A percentile compares a stretch with the other conserved stretches of the same genome.
Evolutionary conservation across 768 basidiomycete species (phyloP).

Genomic region (Trametes gibbosa): DNA sequence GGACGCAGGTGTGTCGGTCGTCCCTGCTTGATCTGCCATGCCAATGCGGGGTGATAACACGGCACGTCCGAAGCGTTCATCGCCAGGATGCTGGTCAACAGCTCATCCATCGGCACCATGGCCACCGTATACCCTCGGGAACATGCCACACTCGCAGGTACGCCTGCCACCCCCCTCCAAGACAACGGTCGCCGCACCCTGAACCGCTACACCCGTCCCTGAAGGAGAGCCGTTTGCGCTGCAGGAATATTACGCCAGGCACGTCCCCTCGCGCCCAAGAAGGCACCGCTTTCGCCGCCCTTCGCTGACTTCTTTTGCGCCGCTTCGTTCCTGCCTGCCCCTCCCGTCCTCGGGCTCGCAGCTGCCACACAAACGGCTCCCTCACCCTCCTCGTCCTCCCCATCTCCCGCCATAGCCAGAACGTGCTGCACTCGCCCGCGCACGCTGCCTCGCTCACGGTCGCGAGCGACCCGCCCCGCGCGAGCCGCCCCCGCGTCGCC

Average conservation of each 20-base stretch:
- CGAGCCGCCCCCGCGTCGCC: conserved; percentile 46
- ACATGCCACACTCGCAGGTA: conserved; percentile 40
- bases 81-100: conserved; percentile 41
- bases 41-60: not conserved
- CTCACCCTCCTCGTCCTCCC: conserved; percentile 50
- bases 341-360: conserved; percentile 16
- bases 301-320: not conserved
- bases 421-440: conserved; percentile 40
- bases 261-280: conserved; percentile 10
- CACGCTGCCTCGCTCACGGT: conserved; percentile 47
- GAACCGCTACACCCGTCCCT: conserved; percentile 9
- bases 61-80: conserved; percentile 36
- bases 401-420: conserved; percentile 52
- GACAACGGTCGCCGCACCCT: conserved; percentile 1
- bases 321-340: not conserved
- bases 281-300: conserved; percentile 6
- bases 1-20: conserved; percentile 46
- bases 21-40: not conserved
- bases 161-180: conserved; percentile 4
- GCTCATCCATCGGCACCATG: conserved; percentile 46
- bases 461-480: conserved; percentile 38
- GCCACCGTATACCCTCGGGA: conserved; percentile 46
- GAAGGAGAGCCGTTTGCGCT: conserved; percentile 47
- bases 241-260: conserved; percentile 54
- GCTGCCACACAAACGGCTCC: conserved; percentile 52